Base-by-base conservation (phyloP, 139 green algal species). In the Chlamydomonas sphaeroides region DNA sequence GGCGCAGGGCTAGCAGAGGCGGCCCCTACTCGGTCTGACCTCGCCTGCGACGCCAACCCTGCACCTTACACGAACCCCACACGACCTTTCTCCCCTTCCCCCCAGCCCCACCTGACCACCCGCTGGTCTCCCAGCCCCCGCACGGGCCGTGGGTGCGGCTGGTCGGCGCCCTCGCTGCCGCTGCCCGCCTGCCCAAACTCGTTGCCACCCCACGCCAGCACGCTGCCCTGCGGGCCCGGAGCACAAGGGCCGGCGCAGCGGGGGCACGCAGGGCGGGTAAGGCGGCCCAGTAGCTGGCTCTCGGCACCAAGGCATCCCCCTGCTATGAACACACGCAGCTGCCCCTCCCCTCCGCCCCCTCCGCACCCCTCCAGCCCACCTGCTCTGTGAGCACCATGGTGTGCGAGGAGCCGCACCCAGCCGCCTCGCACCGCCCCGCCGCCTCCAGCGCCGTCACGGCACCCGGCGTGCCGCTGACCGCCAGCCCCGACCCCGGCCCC, bases 111-210 rank as follows among this genome's bases (percentile, higher is more conserved):
- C 78, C 65, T 81, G 26, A 73, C 63, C 49, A 84, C 61, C 20
- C 65, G 72, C 26, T 74, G 71, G 10, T 63, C 65, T 32, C 45
- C 76, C 68, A 48, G 77, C 26, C 78, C 68, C 32, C 30, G 36
- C 0, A 85, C 25, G 1, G 72, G 68, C 53, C 78, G 78, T 8
- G 82, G 76, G 51, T 79, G 88, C 67, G 67, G 48, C 56, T 85
- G 83, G 66, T 68, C 70, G 3, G 66, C 33, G 32, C 51, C 56
- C 82, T 80, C 69, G 18, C n/a, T 63, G 25, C 83, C 85, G 18
- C 89, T 69, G 0, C 92, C 93, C 25, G 93, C 75, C 82, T 97
- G 94, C 6, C 93, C 93, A 45, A 78, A 90, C 68, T 97, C 92
- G 39, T 70, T 77, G 57, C 53, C 63, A 8, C 94, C 73, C 73